A percentile compares a stretch with the other conserved stretches of the same genome.
These are phyloP conservation scores for Ogataea degrootiae DNA, from an alignment of 805 yeast species.

Conservation along the genomic window DNA sequence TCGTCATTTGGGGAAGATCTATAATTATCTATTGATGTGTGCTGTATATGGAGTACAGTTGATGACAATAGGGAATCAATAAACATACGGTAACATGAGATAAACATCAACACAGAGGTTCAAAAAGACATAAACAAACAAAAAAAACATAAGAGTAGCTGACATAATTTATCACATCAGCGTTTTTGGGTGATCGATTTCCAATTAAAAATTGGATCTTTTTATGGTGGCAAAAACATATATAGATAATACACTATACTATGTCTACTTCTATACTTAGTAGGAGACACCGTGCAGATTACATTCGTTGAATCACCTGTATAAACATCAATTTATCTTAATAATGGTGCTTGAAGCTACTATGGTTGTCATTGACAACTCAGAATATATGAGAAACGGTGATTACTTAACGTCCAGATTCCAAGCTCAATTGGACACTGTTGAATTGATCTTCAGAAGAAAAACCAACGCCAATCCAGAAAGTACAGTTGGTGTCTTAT, in stretches of 20 bases:
- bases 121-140: too few relatives aligned
- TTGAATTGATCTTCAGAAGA: conserved; percentile 78
- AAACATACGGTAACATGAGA: too few relatives aligned
- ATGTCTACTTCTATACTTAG: too few relatives aligned
- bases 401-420: conserved; percentile 85
- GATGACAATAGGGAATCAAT: too few relatives aligned
- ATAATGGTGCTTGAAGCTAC: conserved; percentile 92
- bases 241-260: background rate
- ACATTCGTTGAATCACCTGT: conserved; percentile 1
- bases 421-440: conserved; percentile 89
- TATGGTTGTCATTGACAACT: conserved; percentile 91
- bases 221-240: conserved; percentile 14
- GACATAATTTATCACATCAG: too few relatives aligned
- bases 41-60: too few relatives aligned
- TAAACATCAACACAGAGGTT: too few relatives aligned
- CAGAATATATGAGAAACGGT: conserved; percentile 94
- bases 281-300: too few relatives aligned
- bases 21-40: too few relatives aligned
- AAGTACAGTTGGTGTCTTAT: conserved; percentile 85
- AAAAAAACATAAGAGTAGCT: too few relatives aligned
- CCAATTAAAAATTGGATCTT: background rate
- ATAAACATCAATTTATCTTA: background rate
- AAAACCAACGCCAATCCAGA: conserved; percentile 90
- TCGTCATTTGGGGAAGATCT: too few relatives aligned
- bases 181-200: too few relatives aligned